Percentiles rank a stretch among this genome's conserved stretches.
Evolutionary conservation across 768 basidiomycete species (phyloP).

Genomic region (Tricholoma furcatifolium): DNA sequence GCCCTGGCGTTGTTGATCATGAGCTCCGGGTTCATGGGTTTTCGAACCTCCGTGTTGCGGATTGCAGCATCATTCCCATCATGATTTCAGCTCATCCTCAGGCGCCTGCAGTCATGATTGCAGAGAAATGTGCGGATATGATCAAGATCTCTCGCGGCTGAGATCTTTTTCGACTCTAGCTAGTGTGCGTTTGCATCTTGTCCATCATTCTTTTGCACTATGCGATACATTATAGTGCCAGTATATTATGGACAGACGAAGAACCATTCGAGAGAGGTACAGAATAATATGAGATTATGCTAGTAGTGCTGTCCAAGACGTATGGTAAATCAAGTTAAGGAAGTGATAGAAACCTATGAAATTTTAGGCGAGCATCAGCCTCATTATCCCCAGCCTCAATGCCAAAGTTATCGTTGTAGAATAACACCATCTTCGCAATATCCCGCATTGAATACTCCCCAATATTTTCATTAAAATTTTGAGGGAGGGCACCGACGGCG

Average conservation of each 20-base stretch:
- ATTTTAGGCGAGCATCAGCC: constrained; percentile 4
- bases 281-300: too few relatives aligned
- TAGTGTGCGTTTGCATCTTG: too few relatives aligned
- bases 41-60: constrained; percentile 17
- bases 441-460: constrained; percentile 9
- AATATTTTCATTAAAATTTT: constrained; percentile 10
- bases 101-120: constrained; percentile 16
- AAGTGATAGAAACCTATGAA: background rate
- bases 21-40: constrained; percentile 22
- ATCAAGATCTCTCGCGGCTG: too few relatives aligned
- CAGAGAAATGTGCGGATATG: constrained; percentile 23
- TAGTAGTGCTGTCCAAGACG: too few relatives aligned
- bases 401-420: constrained; percentile 19
- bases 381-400: constrained; percentile 13
- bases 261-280: too few relatives aligned
- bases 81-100: constrained; percentile 16
- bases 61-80: constrained; percentile 19
- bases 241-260: too few relatives aligned
- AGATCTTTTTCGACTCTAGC: too few relatives aligned
- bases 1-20: constrained; percentile 20
- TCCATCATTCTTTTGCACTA: too few relatives aligned
- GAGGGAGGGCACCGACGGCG: constrained; percentile 11
- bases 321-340: too few relatives aligned
- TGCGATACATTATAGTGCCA: too few relatives aligned
- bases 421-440: constrained; percentile 14